Conservation (phyloP, 495 filamentous ascomycete genomes). For the Penicillium cataractarum region DNA sequence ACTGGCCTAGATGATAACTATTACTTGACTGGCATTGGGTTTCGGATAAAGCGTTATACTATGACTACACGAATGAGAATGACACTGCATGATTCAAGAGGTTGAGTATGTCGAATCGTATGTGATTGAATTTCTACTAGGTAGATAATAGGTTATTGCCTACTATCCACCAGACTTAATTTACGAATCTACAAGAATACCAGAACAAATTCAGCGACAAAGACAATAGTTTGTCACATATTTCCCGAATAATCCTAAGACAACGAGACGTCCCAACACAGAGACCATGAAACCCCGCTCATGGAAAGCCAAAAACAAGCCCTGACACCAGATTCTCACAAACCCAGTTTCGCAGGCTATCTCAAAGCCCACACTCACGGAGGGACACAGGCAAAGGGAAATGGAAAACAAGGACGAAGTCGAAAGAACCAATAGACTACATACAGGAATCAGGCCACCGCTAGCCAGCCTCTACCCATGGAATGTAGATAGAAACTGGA, state of each 20-base stretch:
- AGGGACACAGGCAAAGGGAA: neutral
- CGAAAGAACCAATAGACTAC: conserved; percentile 25
- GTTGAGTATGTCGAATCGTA: no score
- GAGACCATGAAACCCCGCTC: conserved; percentile 5
- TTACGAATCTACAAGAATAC: neutral
- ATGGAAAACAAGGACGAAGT: conserved; percentile 12
- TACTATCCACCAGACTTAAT: no score
- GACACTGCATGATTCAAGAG: neutral
- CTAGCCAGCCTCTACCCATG: neutral
- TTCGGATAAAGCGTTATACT: neutral
- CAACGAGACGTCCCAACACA: conserved; percentile 14
- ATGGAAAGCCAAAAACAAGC: neutral
- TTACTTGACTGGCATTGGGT: neutral
- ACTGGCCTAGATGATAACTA: no score
- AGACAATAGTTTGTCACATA: conserved; percentile 32
- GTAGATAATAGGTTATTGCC: no score
- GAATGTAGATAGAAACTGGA: neutral
- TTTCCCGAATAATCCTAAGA: conserved; percentile 18
- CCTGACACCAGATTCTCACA: neutral
- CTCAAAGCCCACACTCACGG: neutral
- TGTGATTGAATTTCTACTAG: neutral
- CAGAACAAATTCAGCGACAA: conserved; percentile 16
- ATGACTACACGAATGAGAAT: conserved; percentile 14
- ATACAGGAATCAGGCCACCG: conserved; percentile 3
- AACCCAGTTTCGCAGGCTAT: neutral